These are phyloP conservation scores for Chrysoporthe cubensis DNA, from an alignment of 2,329 filamentous ascomycete species.

Conservation along the genomic window DNA sequence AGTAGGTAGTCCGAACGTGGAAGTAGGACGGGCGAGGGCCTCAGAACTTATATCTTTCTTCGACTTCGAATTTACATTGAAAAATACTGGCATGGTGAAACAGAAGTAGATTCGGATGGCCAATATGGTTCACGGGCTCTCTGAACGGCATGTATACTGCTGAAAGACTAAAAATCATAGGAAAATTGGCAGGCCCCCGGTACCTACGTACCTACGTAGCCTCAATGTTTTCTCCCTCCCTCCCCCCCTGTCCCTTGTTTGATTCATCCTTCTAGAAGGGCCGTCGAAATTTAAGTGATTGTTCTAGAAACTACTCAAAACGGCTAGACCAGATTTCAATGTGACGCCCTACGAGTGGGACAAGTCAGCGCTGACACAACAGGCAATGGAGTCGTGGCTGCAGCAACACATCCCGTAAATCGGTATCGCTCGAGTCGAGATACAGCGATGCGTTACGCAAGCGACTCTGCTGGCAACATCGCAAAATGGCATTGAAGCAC, in stretches of 20 bases:
- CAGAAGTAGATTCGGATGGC: too few relatives aligned
- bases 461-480: slow-evolving; percentile 13
- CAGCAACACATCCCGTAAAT: not conserved
- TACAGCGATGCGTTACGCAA: not conserved
- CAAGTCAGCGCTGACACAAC: not conserved
- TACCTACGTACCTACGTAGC: not conserved
- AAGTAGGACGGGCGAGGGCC: too few relatives aligned
- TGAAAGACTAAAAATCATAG: too few relatives aligned
- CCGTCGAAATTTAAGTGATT: not conserved
- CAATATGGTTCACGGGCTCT: too few relatives aligned
- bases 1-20: too few relatives aligned
- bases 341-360: not conserved
- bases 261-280: not conserved
- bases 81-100: too few relatives aligned
- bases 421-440: not conserved
- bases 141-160: too few relatives aligned
- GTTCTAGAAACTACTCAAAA: not conserved
- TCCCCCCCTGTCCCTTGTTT: not conserved
- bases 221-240: not conserved
- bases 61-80: too few relatives aligned
- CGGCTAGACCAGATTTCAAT: not conserved
- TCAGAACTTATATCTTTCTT: too few relatives aligned
- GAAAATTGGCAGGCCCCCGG: not conserved
- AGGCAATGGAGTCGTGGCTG: not conserved
- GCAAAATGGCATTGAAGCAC: slow-evolving; percentile 27